Percentiles rank a stretch among this genome's conserved stretches.
Conservation (phyloP, 2,329 filamentous ascomycete genomes). For the Fusarium austroafricanum region DNA sequence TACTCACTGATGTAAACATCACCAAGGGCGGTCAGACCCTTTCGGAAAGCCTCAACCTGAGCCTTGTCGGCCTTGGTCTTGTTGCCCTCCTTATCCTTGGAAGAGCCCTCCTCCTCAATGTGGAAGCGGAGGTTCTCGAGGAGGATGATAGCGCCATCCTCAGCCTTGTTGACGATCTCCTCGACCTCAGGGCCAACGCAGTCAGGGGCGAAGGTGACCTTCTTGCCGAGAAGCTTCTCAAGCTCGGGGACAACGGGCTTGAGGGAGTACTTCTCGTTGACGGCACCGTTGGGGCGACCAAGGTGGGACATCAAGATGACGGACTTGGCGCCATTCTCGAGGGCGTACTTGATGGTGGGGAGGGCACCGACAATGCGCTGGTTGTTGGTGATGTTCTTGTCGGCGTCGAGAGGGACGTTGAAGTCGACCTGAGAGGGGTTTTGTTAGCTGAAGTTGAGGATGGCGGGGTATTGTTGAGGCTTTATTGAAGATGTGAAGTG, state of each 20-base stretch:
- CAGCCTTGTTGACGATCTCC: constrained; percentile 85
- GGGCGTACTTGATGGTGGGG: constrained; percentile 93
- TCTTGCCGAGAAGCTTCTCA: constrained; percentile 87
- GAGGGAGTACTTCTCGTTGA: constrained; percentile 93
- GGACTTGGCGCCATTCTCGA: constrained; percentile 89
- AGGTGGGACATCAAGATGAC: constrained; percentile 99
- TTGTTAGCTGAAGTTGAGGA: constrained; percentile 37
- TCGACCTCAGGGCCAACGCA: constrained; percentile 92
- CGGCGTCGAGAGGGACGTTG: constrained; percentile 94
- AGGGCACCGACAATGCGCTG: constrained; percentile 97
- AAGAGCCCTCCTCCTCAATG: constrained; percentile 96
- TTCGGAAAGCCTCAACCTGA: constrained; percentile 92
- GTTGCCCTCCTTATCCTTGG: constrained; percentile 92
- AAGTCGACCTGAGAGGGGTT: constrained; percentile 83
- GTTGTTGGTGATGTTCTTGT: constrained; percentile 97
- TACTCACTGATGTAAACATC: constrained; percentile 94
- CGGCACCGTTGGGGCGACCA: constrained; percentile 90
- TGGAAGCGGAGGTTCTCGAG: constrained; percentile 99
- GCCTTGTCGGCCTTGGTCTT: constrained; percentile 98
- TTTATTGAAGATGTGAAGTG: background rate
- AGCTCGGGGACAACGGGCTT: constrained; percentile 91
- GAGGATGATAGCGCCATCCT: constrained; percentile 84
- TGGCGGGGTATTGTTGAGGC: constrained; percentile 23
- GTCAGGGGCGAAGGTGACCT: constrained; percentile 89
- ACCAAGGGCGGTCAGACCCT: constrained; percentile 91